Base-by-base conservation (phyloP, 306 rosid species). In the Prunus armeniaca region DNA sequence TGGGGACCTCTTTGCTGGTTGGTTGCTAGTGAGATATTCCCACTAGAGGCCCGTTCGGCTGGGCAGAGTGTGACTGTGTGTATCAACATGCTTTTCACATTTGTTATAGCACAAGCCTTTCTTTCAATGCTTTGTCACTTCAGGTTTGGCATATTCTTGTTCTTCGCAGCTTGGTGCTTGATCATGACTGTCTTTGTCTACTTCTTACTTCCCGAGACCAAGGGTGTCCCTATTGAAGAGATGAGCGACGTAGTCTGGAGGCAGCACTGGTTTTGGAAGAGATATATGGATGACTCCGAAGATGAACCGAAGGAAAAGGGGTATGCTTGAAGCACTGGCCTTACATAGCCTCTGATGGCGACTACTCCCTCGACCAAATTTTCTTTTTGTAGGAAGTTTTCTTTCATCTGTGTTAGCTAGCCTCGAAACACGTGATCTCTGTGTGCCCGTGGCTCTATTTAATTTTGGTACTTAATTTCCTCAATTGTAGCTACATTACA, bases 1-100 rank as follows among this genome's bases (percentile, higher is more conserved):
- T 90, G 91, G 91, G 96, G 96, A 0, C 91, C 96, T 46, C 86
- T 90, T 0, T 89, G 96, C 2, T 88, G 93, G 96, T 60, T 90
- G n/a, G 85, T 90, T 62, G 93, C 96, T 0, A 90, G 96, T 46
- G 96, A 90, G 65, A 88, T 84, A 1, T 88, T 88, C 62, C 86
- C 91, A 0, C n/a, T 90, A 0, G 93, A 90, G 85, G 81, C 89
- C 0, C 81, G 96, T 20, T 90, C 96, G 0, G 88, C 87, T 0
- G 96, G 91, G 1, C 89, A 85, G n/a, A 87, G 93, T 73, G 74
- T 90, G 18, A 75, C 89, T 0, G 96, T 88, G 27, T 86, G 65
- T n/a, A 54, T 78, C 2, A 90, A 85, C 84, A 86, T 90, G 93
- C 52, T 90, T 17, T 90, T 85, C 81, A 88, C 96, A 3, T 90